Percentiles rank a stretch among this genome's conserved stretches.
phyloP scores from a whole-genome alignment of 164 flowering plant species.

The Piper longum region DNA sequence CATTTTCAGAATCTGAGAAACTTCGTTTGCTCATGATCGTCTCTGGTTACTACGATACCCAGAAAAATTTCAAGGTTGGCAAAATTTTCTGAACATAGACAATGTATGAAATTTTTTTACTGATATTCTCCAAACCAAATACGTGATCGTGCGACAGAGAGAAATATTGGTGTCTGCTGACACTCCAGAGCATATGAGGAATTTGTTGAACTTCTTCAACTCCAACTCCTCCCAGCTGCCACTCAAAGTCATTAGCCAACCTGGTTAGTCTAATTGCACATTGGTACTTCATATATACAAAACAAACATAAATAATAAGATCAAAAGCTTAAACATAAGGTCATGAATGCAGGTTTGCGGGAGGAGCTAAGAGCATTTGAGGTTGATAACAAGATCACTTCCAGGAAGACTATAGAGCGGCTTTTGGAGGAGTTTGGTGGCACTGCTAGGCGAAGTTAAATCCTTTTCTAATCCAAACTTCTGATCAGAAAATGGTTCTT shows the following conservation, averaged over 20 bases:
- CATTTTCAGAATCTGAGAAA: conserved; percentile 38
- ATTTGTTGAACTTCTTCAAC: conserved; percentile 28
- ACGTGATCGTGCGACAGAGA: conserved; percentile 20
- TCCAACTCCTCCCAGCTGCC: conserved; percentile 35
- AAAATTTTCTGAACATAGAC: neutral
- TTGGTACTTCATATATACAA: neutral
- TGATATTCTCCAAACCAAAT: neutral
- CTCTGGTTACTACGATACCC: conserved; percentile 50
- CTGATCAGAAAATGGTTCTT: too few relatives aligned
- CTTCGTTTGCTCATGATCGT: conserved; percentile 49
- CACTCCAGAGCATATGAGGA: conserved; percentile 37
- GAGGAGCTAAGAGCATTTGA: conserved; percentile 48
- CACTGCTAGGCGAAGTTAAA: conserved; percentile 13
- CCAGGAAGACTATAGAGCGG: conserved; percentile 45
- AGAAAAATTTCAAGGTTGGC: conserved; percentile 56
- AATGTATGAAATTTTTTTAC: neutral
- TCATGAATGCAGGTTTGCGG: conserved; percentile 29
- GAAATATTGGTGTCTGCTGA: conserved; percentile 50
- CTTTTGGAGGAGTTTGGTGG: conserved; percentile 49
- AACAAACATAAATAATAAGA: neutral
- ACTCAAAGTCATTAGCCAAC: conserved; percentile 29
- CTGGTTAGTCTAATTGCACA: conserved; percentile 22
- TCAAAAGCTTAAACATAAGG: neutral
- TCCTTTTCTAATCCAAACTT: too few relatives aligned
- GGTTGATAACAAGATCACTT: conserved; percentile 37